phyloP scores from a whole-genome alignment of 257 asterid species.

The Nicotiana sylvestris region DNA sequence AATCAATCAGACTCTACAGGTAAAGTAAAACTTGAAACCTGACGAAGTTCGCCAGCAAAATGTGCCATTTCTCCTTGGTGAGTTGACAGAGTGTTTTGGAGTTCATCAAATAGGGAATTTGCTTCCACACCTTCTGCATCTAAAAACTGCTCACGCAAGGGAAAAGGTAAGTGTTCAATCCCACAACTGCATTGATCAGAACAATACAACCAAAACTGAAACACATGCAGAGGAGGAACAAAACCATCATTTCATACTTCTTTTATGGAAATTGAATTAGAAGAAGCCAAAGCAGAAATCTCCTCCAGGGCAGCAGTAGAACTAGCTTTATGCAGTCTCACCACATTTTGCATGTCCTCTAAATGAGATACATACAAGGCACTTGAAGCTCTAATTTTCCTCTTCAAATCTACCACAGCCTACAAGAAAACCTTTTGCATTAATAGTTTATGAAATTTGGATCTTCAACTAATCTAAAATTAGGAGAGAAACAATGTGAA shows the following conservation, averaged over 20 bases:
- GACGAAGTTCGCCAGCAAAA: constrained; percentile 72
- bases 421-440: constrained; percentile 16
- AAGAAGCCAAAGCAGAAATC: constrained; percentile 48
- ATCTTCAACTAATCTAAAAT: not conserved
- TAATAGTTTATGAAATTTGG: not conserved
- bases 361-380: constrained; percentile 58
- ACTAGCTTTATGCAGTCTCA: constrained; percentile 62
- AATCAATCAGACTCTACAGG: not conserved
- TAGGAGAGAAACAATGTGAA: not conserved
- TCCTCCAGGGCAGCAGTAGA: constrained; percentile 66
- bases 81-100: constrained; percentile 48
- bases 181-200: constrained; percentile 7
- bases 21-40: constrained; percentile 39
- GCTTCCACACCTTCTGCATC: constrained; percentile 51
- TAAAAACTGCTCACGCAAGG: constrained; percentile 40
- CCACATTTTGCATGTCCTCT: constrained; percentile 78
- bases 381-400: constrained; percentile 50
- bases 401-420: constrained; percentile 59
- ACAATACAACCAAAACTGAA: not conserved
- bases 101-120: constrained; percentile 52
- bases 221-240: not conserved
- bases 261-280: constrained; percentile 43
- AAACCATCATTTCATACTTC: constrained; percentile 41
- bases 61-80: constrained; percentile 68
- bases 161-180: constrained; percentile 2